Conservation (phyloP, 768 basidiomycete genomes). For the Ramaria rubella region DNA sequence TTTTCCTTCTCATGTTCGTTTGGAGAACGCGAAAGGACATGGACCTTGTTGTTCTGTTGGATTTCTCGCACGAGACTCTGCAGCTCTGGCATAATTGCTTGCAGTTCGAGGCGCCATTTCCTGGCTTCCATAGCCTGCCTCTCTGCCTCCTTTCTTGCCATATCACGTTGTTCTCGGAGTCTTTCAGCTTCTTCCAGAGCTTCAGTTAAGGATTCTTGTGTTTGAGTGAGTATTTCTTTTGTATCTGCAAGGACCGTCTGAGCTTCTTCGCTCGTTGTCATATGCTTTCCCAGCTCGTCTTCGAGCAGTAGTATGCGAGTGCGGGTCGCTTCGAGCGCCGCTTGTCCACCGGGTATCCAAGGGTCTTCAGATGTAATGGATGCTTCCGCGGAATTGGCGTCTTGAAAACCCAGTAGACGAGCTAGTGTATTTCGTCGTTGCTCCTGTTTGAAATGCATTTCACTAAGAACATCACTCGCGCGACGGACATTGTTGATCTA, state of each 20-base stretch:
- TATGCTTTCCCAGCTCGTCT: constrained; percentile 5
- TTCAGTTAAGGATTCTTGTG: background rate
- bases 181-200: background rate
- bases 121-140: constrained; percentile 3
- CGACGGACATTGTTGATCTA: background rate
- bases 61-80: background rate
- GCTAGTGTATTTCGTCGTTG: background rate
- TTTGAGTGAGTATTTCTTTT: background rate
- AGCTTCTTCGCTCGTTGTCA: constrained; percentile 1
- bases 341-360: background rate
- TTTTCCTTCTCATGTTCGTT: background rate
- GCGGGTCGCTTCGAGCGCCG: background rate
- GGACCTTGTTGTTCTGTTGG: background rate
- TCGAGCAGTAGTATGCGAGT: background rate
- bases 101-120: constrained; percentile 4
- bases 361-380: constrained; percentile 2
- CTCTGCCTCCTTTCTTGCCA: constrained; percentile 6
- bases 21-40: background rate
- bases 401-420: background rate
- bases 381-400: background rate
- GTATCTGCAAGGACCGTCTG: background rate
- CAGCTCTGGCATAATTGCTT: constrained; percentile 2
- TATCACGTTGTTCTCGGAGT: constrained; percentile 2
- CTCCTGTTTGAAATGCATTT: constrained; percentile 1
- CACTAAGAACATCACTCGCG: background rate